Evolutionary conservation across 108 stramenopile genomes (phyloP).

Genomic region (Cyclotella sp.): DNA sequence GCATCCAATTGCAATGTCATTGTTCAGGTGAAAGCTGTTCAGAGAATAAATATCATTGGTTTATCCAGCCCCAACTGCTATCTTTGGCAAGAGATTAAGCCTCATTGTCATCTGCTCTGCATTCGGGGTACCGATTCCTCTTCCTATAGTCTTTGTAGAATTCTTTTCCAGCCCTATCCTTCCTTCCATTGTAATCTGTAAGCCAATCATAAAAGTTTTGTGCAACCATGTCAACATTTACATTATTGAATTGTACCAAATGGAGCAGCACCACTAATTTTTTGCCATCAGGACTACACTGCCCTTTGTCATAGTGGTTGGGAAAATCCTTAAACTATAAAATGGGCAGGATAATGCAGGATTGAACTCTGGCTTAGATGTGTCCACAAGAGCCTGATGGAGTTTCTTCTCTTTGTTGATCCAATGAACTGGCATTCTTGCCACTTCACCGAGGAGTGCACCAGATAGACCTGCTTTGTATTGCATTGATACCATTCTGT

Average conservation of each 20-base stretch:
- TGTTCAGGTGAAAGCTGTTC: conserved; percentile 6
- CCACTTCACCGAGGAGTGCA: background rate
- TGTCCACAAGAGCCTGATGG: background rate
- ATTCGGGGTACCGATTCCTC: conserved; percentile 2
- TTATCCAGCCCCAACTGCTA: background rate
- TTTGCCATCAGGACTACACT: background rate
- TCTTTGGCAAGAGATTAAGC: background rate
- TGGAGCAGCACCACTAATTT: background rate
- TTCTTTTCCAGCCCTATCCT: background rate
- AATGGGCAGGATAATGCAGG: background rate
- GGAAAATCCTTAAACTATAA: background rate
- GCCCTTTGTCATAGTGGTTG: background rate
- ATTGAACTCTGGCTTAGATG: background rate
- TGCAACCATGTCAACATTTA: background rate
- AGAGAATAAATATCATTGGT: background rate
- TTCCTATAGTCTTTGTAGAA: background rate
- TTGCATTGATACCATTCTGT: background rate
- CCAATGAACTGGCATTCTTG: conserved; percentile 8
- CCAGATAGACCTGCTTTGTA: background rate
- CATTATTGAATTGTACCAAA: background rate
- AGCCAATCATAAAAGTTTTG: conserved; percentile 13
- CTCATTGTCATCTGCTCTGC: background rate
- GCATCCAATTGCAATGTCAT: background rate
- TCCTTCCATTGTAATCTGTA: background rate
- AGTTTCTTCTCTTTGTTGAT: background rate